phyloP scores from a whole-genome alignment of 306 rosid species.

The Dalbergia oliveri region DNA sequence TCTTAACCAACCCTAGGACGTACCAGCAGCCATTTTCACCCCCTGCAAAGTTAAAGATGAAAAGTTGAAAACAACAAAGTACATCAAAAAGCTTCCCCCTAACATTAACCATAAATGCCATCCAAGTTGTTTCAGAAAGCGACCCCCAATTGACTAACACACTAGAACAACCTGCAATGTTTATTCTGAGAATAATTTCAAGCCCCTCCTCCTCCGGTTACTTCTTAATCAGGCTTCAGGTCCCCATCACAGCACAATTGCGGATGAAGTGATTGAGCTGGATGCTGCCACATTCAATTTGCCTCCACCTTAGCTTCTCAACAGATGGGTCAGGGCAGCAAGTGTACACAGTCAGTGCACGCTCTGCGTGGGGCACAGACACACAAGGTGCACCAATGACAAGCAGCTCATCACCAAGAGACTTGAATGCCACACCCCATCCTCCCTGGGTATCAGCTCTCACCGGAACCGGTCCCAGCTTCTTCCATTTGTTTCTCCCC shows the following conservation, averaged over 20 bases:
- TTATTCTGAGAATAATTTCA: constrained; percentile 32
- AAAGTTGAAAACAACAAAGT: no score
- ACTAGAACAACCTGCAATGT: background rate
- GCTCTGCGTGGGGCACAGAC: constrained; percentile 31
- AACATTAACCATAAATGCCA: background rate
- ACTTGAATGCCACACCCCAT: constrained; percentile 90
- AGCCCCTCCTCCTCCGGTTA: constrained; percentile 21
- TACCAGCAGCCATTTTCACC: constrained; percentile 35
- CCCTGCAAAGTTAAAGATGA: background rate
- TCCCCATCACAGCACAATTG: constrained; percentile 83
- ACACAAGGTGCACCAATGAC: constrained; percentile 68
- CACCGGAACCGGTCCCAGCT: constrained; percentile 73
- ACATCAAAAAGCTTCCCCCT: constrained; percentile 26
- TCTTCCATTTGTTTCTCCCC: constrained; percentile 66
- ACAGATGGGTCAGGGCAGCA: constrained; percentile 68
- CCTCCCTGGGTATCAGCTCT: constrained; percentile 69
- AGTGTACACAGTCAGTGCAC: constrained; percentile 59
- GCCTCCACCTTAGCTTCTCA: constrained; percentile 68
- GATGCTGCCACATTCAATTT: constrained; percentile 56
- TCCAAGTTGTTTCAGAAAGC: constrained; percentile 20
- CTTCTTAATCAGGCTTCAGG: constrained; percentile 50
- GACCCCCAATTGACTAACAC: background rate
- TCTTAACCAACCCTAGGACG: constrained; percentile 26
- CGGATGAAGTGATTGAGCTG: constrained; percentile 66
- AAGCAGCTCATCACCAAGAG: constrained; percentile 77